Evolutionary conservation across 2,329 filamentous ascomycete genomes (phyloP), one percentile per base, ranked within the genome.

Genomic region (Plectosphaerella sp.): DNA sequence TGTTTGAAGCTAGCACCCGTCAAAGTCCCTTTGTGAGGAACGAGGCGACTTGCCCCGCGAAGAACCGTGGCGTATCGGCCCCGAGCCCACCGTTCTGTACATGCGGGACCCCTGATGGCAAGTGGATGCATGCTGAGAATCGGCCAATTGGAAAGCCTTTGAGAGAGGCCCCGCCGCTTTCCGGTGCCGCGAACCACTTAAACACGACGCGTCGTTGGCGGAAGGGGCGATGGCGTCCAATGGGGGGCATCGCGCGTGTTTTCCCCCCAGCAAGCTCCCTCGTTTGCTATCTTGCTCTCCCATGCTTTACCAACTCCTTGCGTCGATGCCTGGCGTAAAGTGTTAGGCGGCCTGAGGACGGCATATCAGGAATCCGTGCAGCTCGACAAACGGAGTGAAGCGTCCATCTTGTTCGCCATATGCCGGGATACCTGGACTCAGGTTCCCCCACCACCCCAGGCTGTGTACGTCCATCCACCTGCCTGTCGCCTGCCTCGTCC

Each of bases 161-260:
- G 12, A 16, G 37, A 16, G 6, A 43, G n/a, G 37, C 48, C 42
- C 39, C 28, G 28, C 28, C 28, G 28, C 28, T 33, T 33, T 7
- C 28, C 28, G 28, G 48, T 42, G 37, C 48, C 48, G 39, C 48
- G 48, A 45, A 45, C 48, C 48, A 49, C 48, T 49, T 49, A 33
- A 49, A 33, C 37, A 16, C 16, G 39, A 49, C 48, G 48, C 48
- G 48, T 49, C 48, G 48, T 49, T 49, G 48, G 22, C 20, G 47
- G 47, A 41, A 39, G 47, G 47, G 16, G 11, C 12, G 7, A 24
- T 24, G 47, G 47, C 18, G 18, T n/a, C 47, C 47, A 48, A 48
- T 48, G 18, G 47, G 36, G 14, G 37, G 16, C 36, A 16, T 39
- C 36, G 12, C 20, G 12, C 25, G 18, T n/a, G 18, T 48, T 20